Base-by-base conservation (phyloP, 2,329 filamentous ascomycete species). In the Ophiostoma ulmi region DNA sequence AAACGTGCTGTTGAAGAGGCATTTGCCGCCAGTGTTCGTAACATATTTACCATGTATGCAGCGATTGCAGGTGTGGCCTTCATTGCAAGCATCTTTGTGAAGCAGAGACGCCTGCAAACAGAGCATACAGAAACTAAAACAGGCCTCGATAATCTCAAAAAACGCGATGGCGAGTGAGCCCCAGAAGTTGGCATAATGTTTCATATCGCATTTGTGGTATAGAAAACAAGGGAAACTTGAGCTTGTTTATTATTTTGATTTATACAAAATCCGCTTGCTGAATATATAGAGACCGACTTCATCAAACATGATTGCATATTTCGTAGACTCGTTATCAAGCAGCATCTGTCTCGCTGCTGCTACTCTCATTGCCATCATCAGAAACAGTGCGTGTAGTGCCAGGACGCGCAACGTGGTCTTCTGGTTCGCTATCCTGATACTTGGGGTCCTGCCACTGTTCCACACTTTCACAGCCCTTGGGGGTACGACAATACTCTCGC, bases 381-480 rank as follows among this genome's bases (percentile, higher is more conserved):
- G n/a, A 36, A 10, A 22, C 10, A 22, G 17, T 26, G 35, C 61
- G 36, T 20, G 36, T 2, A 31, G 20, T 8, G 4, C 10, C 22
- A 38, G 20, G 64, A 11, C 64, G 38, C 36, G 10, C 36, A 66
- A 26, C 2, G 10, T 41, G 39, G n/a, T 14, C 22, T n/a, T 41
- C n/a, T 41, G 65, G 5, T 48, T 41, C 65, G 3, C 39, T 63
- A 17, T 68, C 55, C 35, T 55, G 35, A 55, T 65, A 36, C 14
- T 31, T 67, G 4, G 70, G 52, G 14, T 73, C 73, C 1, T 58
- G 73, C 83, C 83, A 86, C 20, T 75, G 73, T 10, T 76, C 74
- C 3, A 86, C 80, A 7, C 81, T 79, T 74, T 88, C 87, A 74
- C 90, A 93, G 0, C 88, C 88, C 66, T 79, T 82, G 0, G 92